Evolutionary conservation across 2,329 filamentous ascomycete species (phyloP).

Genomic region (Stagonosporopsis rhizophila): DNA sequence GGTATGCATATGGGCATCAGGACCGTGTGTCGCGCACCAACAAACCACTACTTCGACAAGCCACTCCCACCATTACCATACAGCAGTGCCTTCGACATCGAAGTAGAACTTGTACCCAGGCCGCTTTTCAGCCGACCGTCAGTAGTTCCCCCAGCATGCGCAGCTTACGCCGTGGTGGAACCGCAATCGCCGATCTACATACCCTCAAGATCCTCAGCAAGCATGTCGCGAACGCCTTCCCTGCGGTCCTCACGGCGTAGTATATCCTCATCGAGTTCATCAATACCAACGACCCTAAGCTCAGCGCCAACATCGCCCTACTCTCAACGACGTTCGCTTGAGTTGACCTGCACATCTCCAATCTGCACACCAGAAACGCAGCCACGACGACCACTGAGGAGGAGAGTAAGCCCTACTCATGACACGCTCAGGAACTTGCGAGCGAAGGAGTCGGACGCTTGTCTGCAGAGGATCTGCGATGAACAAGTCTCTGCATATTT

Average conservation of each 20-base stretch:
- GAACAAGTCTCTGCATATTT: slow-evolving; percentile 41
- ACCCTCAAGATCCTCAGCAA: slow-evolving; percentile 14
- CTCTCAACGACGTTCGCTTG: slow-evolving; percentile 8
- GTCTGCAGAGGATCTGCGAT: slow-evolving; percentile 42
- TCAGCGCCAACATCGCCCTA: slow-evolving; percentile 12
- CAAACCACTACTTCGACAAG: slow-evolving; percentile 22
- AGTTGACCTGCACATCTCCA: slow-evolving; percentile 12
- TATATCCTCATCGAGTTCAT: slow-evolving; percentile 11
- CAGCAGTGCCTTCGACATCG: slow-evolving; percentile 14
- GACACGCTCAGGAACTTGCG: slow-evolving; percentile 43
- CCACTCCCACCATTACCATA: slow-evolving; percentile 17
- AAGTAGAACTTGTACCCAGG: slow-evolving; percentile 30
- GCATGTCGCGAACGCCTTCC: slow-evolving; percentile 5
- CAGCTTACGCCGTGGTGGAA: slow-evolving; percentile 32
- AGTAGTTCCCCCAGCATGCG: slow-evolving; percentile 24
- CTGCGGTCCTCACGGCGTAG: slow-evolving; percentile 11
- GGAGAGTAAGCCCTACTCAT: slow-evolving; percentile 14
- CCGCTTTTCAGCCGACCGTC: slow-evolving; percentile 38
- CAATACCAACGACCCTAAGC: slow-evolving; percentile 5
- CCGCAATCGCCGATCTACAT: slow-evolving; percentile 25
- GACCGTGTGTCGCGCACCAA: slow-evolving; percentile 8
- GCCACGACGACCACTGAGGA: slow-evolving; percentile 22
- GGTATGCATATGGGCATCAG: slow-evolving; percentile 6
- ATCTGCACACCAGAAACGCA: slow-evolving; percentile 19
- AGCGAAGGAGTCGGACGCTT: slow-evolving; percentile 45